phyloP scores from a whole-genome alignment of 805 yeast genomes.

The Wickerhamomyces bisporus region DNA sequence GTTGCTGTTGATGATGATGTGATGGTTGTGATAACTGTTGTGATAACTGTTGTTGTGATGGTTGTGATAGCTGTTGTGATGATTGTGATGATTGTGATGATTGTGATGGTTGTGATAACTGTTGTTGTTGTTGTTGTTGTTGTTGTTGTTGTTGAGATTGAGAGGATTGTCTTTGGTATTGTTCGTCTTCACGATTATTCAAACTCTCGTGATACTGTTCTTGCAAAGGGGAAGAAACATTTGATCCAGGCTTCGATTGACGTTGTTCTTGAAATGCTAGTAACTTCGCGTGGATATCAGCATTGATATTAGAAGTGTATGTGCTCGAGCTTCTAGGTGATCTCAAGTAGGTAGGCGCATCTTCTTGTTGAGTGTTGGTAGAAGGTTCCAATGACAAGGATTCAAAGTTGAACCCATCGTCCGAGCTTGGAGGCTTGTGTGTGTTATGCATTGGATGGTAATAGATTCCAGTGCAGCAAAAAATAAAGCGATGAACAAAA shows the following conservation, averaged over 20 bases:
- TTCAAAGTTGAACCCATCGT: too few species aligned
- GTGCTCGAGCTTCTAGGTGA: conserved; percentile 23
- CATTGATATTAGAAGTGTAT: conserved; percentile 42
- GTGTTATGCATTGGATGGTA: too few species aligned
- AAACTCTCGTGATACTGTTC: conserved; percentile 1
- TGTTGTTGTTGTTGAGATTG: neutral
- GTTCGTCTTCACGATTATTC: too few species aligned
- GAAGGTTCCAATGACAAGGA: neutral
- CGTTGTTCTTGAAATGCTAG: conserved; percentile 85
- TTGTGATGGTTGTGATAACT: neutral
- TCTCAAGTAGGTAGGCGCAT: conserved; percentile 1
- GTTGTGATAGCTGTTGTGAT: conserved; percentile 4
- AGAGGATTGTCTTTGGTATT: neutral
- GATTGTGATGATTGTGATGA: conserved; percentile 15
- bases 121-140: too few species aligned
- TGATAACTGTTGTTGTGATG: neutral
- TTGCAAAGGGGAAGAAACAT: conserved; percentile 18
- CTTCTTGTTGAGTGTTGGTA: neutral
- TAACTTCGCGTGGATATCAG: conserved; percentile 82
- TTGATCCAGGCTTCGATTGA: conserved; percentile 35
- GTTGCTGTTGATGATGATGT: conserved; percentile 14
- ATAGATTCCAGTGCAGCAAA: too few species aligned
- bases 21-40: neutral
- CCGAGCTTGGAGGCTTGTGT: too few species aligned
- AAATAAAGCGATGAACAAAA: too few species aligned